These are phyloP conservation scores for Globisporangium cystogenes DNA, from an alignment of 352 stramenopile genomes.

Conservation along the genomic window DNA sequence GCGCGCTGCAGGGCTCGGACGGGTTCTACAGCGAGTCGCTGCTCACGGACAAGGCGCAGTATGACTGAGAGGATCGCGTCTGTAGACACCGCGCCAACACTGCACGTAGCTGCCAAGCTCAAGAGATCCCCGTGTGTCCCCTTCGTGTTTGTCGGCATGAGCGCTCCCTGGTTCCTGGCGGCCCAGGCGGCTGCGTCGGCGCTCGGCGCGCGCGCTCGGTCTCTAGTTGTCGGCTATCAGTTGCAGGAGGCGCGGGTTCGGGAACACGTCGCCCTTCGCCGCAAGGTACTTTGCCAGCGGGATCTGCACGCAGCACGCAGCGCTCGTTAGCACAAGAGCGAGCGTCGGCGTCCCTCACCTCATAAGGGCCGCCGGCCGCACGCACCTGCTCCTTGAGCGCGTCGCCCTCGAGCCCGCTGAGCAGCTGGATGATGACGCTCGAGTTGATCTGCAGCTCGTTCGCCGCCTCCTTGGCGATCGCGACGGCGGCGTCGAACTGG, in stretches of 20 bases:
- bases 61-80: conserved; percentile 17
- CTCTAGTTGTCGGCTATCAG: conserved; percentile 44
- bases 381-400: conserved; percentile 50
- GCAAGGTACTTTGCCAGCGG: conserved; percentile 73
- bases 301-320: conserved; percentile 24
- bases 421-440: conserved; percentile 62
- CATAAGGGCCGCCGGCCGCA: too few species aligned
- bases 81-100: background rate
- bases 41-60: conserved; percentile 47
- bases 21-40: conserved; percentile 61
- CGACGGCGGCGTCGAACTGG: conserved; percentile 52
- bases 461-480: conserved; percentile 59
- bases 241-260: conserved; percentile 44
- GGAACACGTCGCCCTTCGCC: conserved; percentile 75
- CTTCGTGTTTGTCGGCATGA: background rate
- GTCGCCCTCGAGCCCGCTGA: conserved; percentile 56
- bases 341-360: too few species aligned
- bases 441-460: conserved; percentile 73
- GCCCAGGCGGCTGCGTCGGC: background rate
- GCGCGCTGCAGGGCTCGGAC: conserved; percentile 23
- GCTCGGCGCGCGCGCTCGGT: background rate
- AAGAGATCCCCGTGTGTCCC: background rate
- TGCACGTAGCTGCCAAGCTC: background rate
- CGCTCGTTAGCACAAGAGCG: background rate
- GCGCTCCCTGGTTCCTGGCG: background rate